Conservation (phyloP, 331 rosid genomes). For the Rhamnella rubrinervis region DNA sequence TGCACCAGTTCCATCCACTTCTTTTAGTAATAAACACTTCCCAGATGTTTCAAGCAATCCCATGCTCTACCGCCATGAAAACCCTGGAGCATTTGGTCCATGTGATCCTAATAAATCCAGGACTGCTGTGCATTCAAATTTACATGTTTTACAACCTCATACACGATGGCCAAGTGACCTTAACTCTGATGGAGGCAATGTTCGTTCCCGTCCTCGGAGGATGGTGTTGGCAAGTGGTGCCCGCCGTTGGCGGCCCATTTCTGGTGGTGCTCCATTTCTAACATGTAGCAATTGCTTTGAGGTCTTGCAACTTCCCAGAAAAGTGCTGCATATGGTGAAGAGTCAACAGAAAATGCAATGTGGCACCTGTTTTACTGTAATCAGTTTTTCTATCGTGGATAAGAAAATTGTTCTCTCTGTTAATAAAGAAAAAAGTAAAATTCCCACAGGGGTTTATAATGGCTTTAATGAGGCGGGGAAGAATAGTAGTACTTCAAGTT, state of each 20-base stretch:
- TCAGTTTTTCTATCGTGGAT: slow-evolving; percentile 44
- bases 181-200: slow-evolving; percentile 47
- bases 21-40: slow-evolving; percentile 52
- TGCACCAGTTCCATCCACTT: slow-evolving; percentile 45
- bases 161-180: slow-evolving; percentile 59
- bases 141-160: slow-evolving; percentile 45
- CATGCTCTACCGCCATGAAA: slow-evolving; percentile 51
- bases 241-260: slow-evolving; percentile 59
- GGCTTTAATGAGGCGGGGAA: slow-evolving; percentile 34
- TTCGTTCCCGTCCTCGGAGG: slow-evolving; percentile 46
- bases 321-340: slow-evolving; percentile 39
- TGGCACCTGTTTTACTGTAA: slow-evolving; percentile 78
- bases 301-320: slow-evolving; percentile 80
- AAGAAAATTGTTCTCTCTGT: slow-evolving; percentile 63
- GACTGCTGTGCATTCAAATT: slow-evolving; percentile 42
- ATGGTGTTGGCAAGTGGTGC: slow-evolving; percentile 42
- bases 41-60: slow-evolving; percentile 55
- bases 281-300: slow-evolving; percentile 82
- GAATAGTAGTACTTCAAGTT: slow-evolving; percentile 30
- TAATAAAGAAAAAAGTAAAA: slow-evolving; percentile 38
- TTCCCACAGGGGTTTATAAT: slow-evolving; percentile 32
- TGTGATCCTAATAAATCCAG: slow-evolving; percentile 51
- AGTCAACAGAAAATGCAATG: slow-evolving; percentile 66
- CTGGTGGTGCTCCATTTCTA: slow-evolving; percentile 87
- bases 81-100: slow-evolving; percentile 45